Percentiles rank a stretch among this genome's conserved stretches.
Conservation (phyloP, 2,329 filamentous ascomycete genomes). For the Rasamsonia emersonii region DNA sequence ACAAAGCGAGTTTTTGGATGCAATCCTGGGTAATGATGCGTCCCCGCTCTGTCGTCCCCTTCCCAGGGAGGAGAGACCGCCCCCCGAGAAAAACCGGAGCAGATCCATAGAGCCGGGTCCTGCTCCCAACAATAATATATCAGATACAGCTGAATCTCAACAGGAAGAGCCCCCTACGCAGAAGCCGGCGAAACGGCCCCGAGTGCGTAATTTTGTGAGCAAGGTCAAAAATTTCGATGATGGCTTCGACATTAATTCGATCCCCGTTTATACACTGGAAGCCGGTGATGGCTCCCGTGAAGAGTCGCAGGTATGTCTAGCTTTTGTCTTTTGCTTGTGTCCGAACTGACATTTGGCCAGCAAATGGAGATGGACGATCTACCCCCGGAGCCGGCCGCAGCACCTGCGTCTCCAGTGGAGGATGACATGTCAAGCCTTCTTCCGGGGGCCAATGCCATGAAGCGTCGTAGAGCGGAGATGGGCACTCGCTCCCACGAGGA, state of each 20-base stretch:
- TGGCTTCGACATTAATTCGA: slow-evolving; percentile 40
- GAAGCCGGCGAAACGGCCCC: slow-evolving; percentile 15
- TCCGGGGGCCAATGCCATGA: slow-evolving; percentile 67
- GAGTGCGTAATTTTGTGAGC: slow-evolving; percentile 25
- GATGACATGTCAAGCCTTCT: slow-evolving; percentile 64
- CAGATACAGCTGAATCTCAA: too few species aligned
- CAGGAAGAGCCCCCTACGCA: slow-evolving; percentile 9
- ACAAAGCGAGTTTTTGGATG: slow-evolving; percentile 86
- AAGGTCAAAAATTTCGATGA: slow-evolving; percentile 68
- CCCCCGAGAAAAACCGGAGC: slow-evolving; percentile 10
- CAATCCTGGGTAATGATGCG: slow-evolving; percentile 74
- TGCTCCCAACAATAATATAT: too few species aligned
- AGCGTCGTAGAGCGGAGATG: slow-evolving; percentile 62
- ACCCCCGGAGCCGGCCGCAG: slow-evolving; percentile 17
- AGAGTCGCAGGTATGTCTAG: slow-evolving; percentile 8
- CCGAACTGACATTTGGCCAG: slow-evolving; percentile 5
- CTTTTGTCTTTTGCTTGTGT: neutral
- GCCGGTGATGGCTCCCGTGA: slow-evolving; percentile 12
- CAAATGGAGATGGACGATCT: slow-evolving; percentile 17
- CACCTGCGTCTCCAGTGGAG: slow-evolving; percentile 31
- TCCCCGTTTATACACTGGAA: slow-evolving; percentile 27
- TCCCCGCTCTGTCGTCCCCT: slow-evolving; percentile 61
- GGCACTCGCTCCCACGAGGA: slow-evolving; percentile 39
- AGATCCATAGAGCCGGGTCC: too few species aligned
- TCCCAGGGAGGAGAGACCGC: slow-evolving; percentile 12